Evolutionary conservation across 179 eudicot genomes (phyloP), one percentile per base, ranked within the genome.

Genomic region (Sideroxylon spinosum): DNA sequence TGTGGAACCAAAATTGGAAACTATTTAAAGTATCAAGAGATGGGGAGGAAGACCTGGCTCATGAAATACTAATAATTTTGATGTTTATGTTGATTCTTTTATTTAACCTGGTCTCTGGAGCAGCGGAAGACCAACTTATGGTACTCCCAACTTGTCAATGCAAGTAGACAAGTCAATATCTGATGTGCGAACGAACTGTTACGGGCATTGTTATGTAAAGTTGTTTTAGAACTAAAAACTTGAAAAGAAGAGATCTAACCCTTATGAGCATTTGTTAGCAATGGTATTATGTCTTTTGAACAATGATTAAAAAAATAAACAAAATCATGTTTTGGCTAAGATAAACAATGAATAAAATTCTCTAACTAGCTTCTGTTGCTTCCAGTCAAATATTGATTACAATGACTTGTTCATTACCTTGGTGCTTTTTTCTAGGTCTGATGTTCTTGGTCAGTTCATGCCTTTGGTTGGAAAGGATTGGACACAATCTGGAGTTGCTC

Each of bases 371-470:
- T 14, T 59, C 46, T 50, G 62, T 22, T 26, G 29, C 50, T 74
- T 4, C 3, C 70, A 19, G 13, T 59, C 37, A 17, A 3, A 59
- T 56, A 68, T 50, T 50, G 53, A 20, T 29, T 25, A 44, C 25
- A 37, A 3, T 50, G 48, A 62, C 60, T 68, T 32, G 48, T 85
- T 20, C 7, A 60, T 48, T 52, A 62, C 68, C 7, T 64, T 74
- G 59, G 64, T 84, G 32, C 53, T 52, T 78, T 28, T 83, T 83
- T 82, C 77, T 74, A 95, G 99, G 90, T 95, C 99, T 68, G 99
- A 95, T 85, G 99, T 95, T 84, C 99, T 95, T 84, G 99, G 99
- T 79, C 98, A 95, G 76, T 93, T 93, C 88, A 93, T 95, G 99
- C 99, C 98, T 77, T 88, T 95, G 85, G 98, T 95, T 84, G 99